Evolutionary conservation across 176 grass and related monocot genomes (phyloP), one percentile per base, ranked within the genome.

Genomic region (Cenchrus fungigraminus): DNA sequence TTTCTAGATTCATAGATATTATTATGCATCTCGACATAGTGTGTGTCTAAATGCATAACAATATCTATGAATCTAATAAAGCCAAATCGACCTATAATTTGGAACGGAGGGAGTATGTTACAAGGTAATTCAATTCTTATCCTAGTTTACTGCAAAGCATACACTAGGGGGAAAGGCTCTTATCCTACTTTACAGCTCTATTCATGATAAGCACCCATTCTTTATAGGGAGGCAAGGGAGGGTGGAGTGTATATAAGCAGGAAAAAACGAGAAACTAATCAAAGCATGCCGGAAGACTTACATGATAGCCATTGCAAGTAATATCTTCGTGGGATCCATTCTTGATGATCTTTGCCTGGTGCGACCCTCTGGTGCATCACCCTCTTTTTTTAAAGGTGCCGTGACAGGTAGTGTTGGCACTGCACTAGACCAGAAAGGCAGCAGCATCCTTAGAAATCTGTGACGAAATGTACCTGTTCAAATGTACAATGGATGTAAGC

Each of bases 381-480:
- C 78, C 20, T 98, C 95, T 76, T 93, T 95, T 71, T 88, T 92
- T 78, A 90, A 50, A 46, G 97, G 97, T 58, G 79, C 90, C 58
- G 97, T 95, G 72, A 98, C 91, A 25, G 97, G 97, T 79, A 98
- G 84, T 71, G 90, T 94, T 67, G 97, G 97, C 80, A 98, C 34
- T 59, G 86, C 81, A 73, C 83, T 99, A 56, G 93, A 99, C 97
- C 97, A 99, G 90, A 99, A 96, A 86, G 97, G 97, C 65, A 99
- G 88, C 61, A 99, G 83, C 93, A 99, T 96, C 78, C 97, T 95
- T 79, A 94, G 59, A 91, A 99, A 89, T 77, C 72, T 99, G 81
- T 96, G 86, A 80, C 93, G 87, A 83, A 96, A 84, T 64, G 93
- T 79, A 91, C 97, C 97, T 99, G 84, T 50, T 86, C 66, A 76